phyloP scores from a whole-genome alignment of 805 yeast species.

The Nakazawaea molendinolei region DNA sequence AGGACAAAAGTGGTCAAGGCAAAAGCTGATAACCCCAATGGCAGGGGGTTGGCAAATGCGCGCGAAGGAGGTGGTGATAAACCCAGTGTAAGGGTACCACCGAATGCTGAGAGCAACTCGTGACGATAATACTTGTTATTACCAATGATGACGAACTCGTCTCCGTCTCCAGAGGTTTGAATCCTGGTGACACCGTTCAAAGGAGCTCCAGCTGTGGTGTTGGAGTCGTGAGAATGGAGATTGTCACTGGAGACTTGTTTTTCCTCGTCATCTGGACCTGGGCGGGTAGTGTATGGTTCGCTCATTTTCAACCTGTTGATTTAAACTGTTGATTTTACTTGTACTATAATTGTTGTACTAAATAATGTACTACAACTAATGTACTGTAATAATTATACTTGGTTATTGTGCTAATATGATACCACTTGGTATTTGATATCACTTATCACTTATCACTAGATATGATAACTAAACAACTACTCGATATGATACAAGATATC shows the following conservation, averaged over 20 bases:
- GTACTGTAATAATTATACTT: no score
- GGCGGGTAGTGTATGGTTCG: no score
- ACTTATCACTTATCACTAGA: no score
- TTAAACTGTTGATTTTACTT: no score
- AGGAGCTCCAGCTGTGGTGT: background rate
- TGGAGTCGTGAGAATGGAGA: slow-evolving; percentile 1
- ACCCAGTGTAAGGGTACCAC: slow-evolving; percentile 81
- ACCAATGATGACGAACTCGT: slow-evolving; percentile 66
- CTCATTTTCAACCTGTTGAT: no score
- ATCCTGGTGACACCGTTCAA: slow-evolving; percentile 4
- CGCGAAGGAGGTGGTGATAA: slow-evolving; percentile 48
- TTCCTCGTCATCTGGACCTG: slow-evolving; percentile 7
- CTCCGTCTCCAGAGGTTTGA: slow-evolving; percentile 33
- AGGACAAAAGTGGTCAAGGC: slow-evolving; percentile 64
- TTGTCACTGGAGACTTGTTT: slow-evolving; percentile 8
- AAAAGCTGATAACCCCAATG: slow-evolving; percentile 66
- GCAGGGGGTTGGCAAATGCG: slow-evolving; percentile 68
- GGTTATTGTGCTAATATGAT: no score
- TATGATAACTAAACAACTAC: no score
- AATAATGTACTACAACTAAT: no score
- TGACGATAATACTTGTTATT: slow-evolving; percentile 56
- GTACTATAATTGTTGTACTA: no score
- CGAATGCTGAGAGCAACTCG: slow-evolving; percentile 63
- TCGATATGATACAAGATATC: no score
- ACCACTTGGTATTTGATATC: no score